Evolutionary conservation across 768 basidiomycete species (phyloP).

Genomic region (Boletus huronensis): DNA sequence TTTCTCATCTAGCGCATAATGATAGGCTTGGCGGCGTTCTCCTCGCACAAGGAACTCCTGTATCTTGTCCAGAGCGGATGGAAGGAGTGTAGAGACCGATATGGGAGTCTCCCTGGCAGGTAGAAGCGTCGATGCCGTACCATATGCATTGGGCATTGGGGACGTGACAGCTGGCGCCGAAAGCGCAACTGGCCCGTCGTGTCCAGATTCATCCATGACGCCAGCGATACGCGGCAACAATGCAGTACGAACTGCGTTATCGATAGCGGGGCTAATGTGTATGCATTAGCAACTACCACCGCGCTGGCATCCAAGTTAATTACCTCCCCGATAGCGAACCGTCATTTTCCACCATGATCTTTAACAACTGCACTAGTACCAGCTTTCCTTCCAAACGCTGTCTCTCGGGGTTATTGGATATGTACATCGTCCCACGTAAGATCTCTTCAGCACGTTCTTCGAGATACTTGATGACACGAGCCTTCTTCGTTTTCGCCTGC

Average conservation of each 20-base stretch:
- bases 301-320: neutral
- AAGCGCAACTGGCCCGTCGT: conserved; percentile 16
- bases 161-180: conserved; percentile 33
- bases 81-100: conserved; percentile 53
- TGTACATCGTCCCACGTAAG: conserved; percentile 69
- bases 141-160: conserved; percentile 19
- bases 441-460: conserved; percentile 73
- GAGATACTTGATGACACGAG: conserved; percentile 73
- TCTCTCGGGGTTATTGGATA: conserved; percentile 50
- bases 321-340: conserved; percentile 86
- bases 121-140: conserved; percentile 11
- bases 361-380: conserved; percentile 68
- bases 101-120: conserved; percentile 49
- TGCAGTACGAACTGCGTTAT: conserved; percentile 69
- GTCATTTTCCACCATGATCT: conserved; percentile 83
- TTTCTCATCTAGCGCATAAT: conserved; percentile 82
- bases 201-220: conserved; percentile 19
- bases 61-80: conserved; percentile 71
- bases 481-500: conserved; percentile 81
- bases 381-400: conserved; percentile 73
- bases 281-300: conserved; percentile 16
- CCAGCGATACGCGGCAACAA: conserved; percentile 57
- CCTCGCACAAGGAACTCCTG: conserved; percentile 78
- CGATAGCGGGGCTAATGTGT: conserved; percentile 54
- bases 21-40: conserved; percentile 81